Conservation (phyloP, 805 yeast genomes). For the Wickerhamiella cacticola region DNA sequence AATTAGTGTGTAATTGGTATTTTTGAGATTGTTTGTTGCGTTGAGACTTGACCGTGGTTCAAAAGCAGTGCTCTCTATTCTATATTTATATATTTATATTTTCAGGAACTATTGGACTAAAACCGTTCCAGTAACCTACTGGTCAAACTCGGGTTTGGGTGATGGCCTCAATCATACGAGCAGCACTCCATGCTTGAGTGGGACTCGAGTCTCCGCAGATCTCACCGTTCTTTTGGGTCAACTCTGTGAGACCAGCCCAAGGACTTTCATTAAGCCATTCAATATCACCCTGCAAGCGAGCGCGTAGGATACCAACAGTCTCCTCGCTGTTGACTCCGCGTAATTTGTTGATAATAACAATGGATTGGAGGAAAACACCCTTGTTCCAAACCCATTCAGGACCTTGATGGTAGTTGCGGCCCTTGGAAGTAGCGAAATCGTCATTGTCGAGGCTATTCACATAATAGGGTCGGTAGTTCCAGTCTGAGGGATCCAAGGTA, state of each 20-base stretch:
- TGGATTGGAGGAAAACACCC: constrained; percentile 82
- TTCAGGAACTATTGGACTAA: background rate
- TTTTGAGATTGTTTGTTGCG: too few species aligned
- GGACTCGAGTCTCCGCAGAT: constrained; percentile 81
- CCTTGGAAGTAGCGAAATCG: constrained; percentile 88
- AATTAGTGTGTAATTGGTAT: too few species aligned
- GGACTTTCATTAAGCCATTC: constrained; percentile 60
- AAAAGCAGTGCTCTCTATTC: too few species aligned
- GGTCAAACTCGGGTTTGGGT: constrained; percentile 31
- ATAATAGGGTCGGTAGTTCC: constrained; percentile 85
- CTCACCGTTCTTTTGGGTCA: constrained; percentile 79
- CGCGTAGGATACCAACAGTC: constrained; percentile 44
- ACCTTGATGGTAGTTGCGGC: constrained; percentile 95
- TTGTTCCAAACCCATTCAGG: constrained; percentile 96
- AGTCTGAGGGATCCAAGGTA: constrained; percentile 85
- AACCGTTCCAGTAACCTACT: too few species aligned
- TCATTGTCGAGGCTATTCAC: constrained; percentile 64
- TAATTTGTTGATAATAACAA: constrained; percentile 37
- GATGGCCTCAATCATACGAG: constrained; percentile 71
- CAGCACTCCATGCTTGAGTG: constrained; percentile 93
- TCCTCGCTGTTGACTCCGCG: constrained; percentile 24
- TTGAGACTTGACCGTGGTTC: too few species aligned
- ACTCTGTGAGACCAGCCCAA: constrained; percentile 91
- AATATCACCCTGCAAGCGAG: constrained; percentile 51
- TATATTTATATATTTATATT: too few species aligned